These are phyloP conservation scores for Crassisporium funariophilum DNA, from an alignment of 768 basidiomycete species.

Conservation along the genomic window DNA sequence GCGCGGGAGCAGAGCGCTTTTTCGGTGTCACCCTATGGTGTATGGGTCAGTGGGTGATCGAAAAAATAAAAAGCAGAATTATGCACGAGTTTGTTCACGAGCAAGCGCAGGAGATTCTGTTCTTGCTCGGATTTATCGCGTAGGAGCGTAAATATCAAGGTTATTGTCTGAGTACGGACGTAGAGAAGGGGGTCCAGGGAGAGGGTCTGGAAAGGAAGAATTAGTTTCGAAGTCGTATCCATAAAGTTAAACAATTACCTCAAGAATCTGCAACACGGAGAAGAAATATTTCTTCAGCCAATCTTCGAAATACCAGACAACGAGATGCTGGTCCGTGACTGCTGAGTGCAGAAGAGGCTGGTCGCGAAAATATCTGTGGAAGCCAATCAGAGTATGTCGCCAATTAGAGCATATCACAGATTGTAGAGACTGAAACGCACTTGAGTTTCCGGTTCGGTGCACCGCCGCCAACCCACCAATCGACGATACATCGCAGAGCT, in stretches of 20 bases:
- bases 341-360: constrained; percentile 70
- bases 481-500: constrained; percentile 86
- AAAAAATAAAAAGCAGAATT: not conserved
- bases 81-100: constrained; percentile 91
- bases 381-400: constrained; percentile 2
- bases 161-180: constrained; percentile 82
- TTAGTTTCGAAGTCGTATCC: constrained; percentile 1
- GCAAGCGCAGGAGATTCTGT: constrained; percentile 88
- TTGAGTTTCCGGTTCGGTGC: constrained; percentile 84
- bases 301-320: constrained; percentile 93
- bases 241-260: constrained; percentile 50
- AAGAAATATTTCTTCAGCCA: constrained; percentile 99
- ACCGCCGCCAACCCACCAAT: constrained; percentile 99
- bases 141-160: constrained; percentile 77
- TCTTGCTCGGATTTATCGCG: constrained; percentile 95
- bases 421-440: constrained; percentile 44
- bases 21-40: constrained; percentile 80
- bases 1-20: constrained; percentile 86
- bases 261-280: constrained; percentile 84
- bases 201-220: constrained; percentile 50
- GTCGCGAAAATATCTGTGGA: constrained; percentile 85
- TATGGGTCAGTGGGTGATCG: not conserved
- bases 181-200: constrained; percentile 86
- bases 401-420: not conserved
- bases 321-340: constrained; percentile 69